phyloP scores from a whole-genome alignment of 176 grass and related monocot species.

The Chrysopogon serrulatus region DNA sequence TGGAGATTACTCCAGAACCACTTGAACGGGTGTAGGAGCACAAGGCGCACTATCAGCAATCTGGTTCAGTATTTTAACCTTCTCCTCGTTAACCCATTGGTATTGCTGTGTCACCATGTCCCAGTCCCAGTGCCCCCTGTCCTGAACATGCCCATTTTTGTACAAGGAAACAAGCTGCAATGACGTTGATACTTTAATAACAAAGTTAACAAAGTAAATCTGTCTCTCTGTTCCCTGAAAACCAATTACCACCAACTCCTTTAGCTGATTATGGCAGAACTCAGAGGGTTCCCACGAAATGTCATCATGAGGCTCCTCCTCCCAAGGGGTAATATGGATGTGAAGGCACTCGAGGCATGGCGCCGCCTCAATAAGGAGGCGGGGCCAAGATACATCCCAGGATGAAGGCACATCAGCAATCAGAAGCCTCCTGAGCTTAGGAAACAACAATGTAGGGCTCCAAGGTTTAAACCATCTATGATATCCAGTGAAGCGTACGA shows the following conservation, averaged over 20 bases:
- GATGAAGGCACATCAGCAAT: slow-evolving; percentile 5
- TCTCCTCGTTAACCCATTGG: not conserved
- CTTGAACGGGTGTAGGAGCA: not conserved
- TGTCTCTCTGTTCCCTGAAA: slow-evolving; percentile 7
- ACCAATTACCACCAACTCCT: slow-evolving; percentile 1
- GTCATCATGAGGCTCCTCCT: not conserved
- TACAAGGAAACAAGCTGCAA: not conserved
- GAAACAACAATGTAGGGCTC: not conserved
- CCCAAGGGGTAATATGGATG: not conserved
- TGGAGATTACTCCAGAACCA: not conserved
- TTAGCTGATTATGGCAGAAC: not conserved
- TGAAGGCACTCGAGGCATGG: not conserved
- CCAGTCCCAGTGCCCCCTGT: not conserved
- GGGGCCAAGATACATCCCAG: slow-evolving; percentile 9
- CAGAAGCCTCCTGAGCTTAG: slow-evolving; percentile 8
- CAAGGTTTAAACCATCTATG: not conserved
- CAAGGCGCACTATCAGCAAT: not conserved
- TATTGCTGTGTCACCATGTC: not conserved
- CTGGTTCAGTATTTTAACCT: not conserved
- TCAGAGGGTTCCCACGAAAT: not conserved
- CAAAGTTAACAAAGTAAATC: slow-evolving; percentile 15
- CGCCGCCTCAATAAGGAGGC: not conserved
- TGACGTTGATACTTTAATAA: not conserved
- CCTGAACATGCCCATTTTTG: not conserved
- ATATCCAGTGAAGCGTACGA: slow-evolving; percentile 1